These are phyloP conservation scores for Stagonosporopsis chrysanthemi DNA, from an alignment of 2,329 filamentous ascomycete species.

Conservation along the genomic window DNA sequence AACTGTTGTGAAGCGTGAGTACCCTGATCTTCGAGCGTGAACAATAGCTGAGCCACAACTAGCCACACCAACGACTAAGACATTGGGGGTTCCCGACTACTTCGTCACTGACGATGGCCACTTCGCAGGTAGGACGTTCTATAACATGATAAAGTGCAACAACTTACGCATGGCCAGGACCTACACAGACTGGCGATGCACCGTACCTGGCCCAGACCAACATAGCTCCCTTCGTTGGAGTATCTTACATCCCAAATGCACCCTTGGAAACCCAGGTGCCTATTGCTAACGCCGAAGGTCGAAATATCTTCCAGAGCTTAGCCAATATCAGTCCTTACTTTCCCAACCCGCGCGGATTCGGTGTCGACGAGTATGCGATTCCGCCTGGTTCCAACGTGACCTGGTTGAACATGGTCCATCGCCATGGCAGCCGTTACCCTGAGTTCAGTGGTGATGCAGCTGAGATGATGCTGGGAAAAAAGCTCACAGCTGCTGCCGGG, in stretches of 20 bases:
- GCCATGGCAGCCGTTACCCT: conserved; percentile 78
- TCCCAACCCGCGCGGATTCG: conserved; percentile 72
- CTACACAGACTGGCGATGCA: conserved; percentile 72
- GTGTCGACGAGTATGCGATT: conserved; percentile 74
- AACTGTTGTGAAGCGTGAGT: conserved; percentile 33
- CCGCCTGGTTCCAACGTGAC: conserved; percentile 72
- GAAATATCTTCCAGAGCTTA: conserved; percentile 75
- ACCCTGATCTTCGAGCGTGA: conserved; percentile 5
- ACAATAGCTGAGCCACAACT: conserved; percentile 15
- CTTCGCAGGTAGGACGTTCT: conserved; percentile 33
- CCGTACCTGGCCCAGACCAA: conserved; percentile 77
- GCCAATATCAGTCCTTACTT: conserved; percentile 75
- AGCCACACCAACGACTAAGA: conserved; percentile 33
- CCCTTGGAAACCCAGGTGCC: conserved; percentile 76
- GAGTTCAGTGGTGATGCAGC: conserved; percentile 65
- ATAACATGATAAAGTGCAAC: not conserved
- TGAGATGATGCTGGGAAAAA: conserved; percentile 60
- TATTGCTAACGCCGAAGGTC: conserved; percentile 63
- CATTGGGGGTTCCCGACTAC: conserved; percentile 41
- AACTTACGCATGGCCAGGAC: conserved; percentile 54
- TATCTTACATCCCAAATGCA: conserved; percentile 71
- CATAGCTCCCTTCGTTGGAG: conserved; percentile 66
- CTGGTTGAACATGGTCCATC: conserved; percentile 75
- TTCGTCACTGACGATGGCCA: conserved; percentile 43
- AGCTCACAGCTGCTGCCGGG: conserved; percentile 63